phyloP scores from a whole-genome alignment of 2,329 filamentous ascomycete species.

The Botrytis deweyae region DNA sequence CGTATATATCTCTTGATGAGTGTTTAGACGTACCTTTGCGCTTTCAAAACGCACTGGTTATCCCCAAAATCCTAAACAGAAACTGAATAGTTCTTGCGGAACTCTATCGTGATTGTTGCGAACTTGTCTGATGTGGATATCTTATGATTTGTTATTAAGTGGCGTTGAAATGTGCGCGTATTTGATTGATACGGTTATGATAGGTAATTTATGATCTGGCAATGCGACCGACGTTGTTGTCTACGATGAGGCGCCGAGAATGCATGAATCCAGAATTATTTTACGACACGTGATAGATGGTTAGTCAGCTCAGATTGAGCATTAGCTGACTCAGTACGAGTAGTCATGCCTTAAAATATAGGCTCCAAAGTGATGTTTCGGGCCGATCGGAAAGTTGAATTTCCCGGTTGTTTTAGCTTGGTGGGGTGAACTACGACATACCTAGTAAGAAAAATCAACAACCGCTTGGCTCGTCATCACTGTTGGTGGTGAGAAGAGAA shows the following conservation, averaged over 20 bases:
- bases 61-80: conserved; percentile 11
- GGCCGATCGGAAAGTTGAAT: conserved; percentile 13
- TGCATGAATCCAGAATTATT: conserved; percentile 7
- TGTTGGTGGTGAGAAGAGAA: not conserved
- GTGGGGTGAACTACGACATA: conserved; percentile 10
- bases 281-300: not conserved
- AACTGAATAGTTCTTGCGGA: not conserved
- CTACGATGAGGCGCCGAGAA: not conserved
- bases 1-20: conserved; percentile 35
- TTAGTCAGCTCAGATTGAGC: not conserved
- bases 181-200: not conserved
- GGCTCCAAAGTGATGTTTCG: not conserved
- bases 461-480: conserved; percentile 3
- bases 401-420: not conserved
- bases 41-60: conserved; percentile 29
- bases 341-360: not conserved
- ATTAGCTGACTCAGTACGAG: not conserved
- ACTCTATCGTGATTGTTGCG: not conserved
- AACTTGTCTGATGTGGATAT: not conserved
- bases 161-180: not conserved
- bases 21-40: conserved; percentile 42
- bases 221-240: not conserved
- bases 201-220: not conserved
- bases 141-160: not conserved
- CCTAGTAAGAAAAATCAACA: not conserved